Evolutionary conservation across 768 basidiomycete genomes (phyloP).

Genomic region (Podaxis sp.): DNA sequence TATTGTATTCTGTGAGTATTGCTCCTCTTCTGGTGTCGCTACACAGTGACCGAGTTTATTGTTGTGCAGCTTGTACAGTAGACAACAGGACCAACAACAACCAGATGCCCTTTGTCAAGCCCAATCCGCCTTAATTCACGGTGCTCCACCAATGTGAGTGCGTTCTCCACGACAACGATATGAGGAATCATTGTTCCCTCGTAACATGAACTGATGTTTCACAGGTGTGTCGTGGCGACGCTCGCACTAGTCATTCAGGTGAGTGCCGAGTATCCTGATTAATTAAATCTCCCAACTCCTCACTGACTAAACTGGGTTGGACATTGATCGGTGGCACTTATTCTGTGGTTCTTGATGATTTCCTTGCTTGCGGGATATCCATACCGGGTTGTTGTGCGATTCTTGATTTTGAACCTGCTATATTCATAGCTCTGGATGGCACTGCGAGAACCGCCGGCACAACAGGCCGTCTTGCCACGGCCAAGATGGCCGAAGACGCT

Average conservation of each 20-base stretch:
- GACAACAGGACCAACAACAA: slow-evolving; percentile 18
- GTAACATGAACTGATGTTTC: neutral
- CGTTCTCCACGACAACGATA: slow-evolving; percentile 3
- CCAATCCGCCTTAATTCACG: slow-evolving; percentile 54
- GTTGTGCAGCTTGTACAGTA: slow-evolving; percentile 16
- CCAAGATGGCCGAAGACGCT: slow-evolving; percentile 15
- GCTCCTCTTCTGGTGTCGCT: neutral
- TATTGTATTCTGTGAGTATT: slow-evolving; percentile 50
- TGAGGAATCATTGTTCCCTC: neutral
- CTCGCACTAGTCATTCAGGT: slow-evolving; percentile 28
- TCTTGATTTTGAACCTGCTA: neutral
- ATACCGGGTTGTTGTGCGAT: neutral
- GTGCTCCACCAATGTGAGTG: slow-evolving; percentile 51
- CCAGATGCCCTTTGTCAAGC: slow-evolving; percentile 38
- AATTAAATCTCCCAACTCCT: neutral
- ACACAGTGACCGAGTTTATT: neutral
- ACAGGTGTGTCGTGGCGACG: slow-evolving; percentile 23
- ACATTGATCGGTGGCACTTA: slow-evolving; percentile 8
- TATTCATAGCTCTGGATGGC: slow-evolving; percentile 23
- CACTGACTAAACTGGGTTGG: neutral
- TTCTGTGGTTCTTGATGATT: slow-evolving; percentile 20
- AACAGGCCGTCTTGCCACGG: slow-evolving; percentile 14
- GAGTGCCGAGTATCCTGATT: neutral
- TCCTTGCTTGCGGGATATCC: slow-evolving; percentile 4
- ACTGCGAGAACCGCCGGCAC: slow-evolving; percentile 22